Conservation (phyloP, 2,329 filamentous ascomycete species). For the Apiospora phragmitis region DNA sequence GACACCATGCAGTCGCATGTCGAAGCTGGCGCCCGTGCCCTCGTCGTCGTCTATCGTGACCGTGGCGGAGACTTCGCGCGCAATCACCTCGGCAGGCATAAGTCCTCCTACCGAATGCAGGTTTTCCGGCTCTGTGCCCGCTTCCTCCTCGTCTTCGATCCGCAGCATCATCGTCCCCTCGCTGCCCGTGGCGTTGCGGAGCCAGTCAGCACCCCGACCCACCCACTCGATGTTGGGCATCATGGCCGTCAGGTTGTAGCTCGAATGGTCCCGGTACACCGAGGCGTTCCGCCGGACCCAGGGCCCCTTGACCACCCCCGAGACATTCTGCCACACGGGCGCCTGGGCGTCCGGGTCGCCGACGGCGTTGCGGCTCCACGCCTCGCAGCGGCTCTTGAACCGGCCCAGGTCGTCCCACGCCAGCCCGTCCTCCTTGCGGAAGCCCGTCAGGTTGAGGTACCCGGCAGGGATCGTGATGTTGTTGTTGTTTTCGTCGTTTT, state of each 20-base stretch:
- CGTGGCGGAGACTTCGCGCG: constrained; percentile 69
- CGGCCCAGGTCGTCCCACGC: constrained; percentile 72
- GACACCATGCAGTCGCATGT: constrained; percentile 77
- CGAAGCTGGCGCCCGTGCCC: constrained; percentile 72
- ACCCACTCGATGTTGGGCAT: constrained; percentile 68
- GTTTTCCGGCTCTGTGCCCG: constrained; percentile 43
- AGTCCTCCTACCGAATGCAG: constrained; percentile 32
- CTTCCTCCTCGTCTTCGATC: constrained; percentile 57
- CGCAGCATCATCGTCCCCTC: constrained; percentile 70
- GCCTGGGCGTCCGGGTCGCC: constrained; percentile 42
- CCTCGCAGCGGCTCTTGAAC: constrained; percentile 65
- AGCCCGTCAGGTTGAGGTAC: constrained; percentile 74
- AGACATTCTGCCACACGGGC: constrained; percentile 74
- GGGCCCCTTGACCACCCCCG: constrained; percentile 73
- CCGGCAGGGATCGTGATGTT: constrained; percentile 26
- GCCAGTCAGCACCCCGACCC: constrained; percentile 60
- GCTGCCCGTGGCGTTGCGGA: constrained; percentile 76
- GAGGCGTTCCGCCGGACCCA: constrained; percentile 65
- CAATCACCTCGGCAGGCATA: constrained; percentile 49
- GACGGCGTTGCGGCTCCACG: constrained; percentile 57
- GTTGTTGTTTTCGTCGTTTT: neutral
- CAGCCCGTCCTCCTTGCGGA: constrained; percentile 71
- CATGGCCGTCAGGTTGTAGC: constrained; percentile 65
- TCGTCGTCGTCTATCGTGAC: constrained; percentile 72
- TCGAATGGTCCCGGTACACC: constrained; percentile 45